Evolutionary conservation across 176 grass and related monocot genomes (phyloP).

Genomic region (Triticum turgidum): DNA sequence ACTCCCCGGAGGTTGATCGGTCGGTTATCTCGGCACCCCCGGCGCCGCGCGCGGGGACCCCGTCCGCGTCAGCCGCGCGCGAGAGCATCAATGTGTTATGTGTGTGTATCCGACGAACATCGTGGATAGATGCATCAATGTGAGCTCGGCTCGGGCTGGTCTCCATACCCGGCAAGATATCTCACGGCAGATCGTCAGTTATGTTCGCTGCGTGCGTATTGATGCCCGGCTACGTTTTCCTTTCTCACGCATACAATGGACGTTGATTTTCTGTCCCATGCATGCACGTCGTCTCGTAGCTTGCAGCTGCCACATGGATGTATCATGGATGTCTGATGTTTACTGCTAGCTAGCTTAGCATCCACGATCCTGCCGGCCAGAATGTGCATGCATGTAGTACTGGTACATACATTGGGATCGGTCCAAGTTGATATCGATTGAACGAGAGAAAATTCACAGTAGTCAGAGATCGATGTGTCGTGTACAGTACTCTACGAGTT

Average conservation of each 20-base stretch:
- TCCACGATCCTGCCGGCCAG: neutral
- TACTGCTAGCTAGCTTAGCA: neutral
- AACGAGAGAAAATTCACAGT: neutral
- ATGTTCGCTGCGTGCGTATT: neutral
- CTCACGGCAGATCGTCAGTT: neutral
- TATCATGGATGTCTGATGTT: neutral
- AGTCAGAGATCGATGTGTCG: neutral
- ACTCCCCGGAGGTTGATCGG: conserved; percentile 18
- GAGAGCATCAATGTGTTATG: neutral
- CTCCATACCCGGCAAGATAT: conserved; percentile 27
- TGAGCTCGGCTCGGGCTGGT: neutral
- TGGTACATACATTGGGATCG: neutral
- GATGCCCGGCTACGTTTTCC: neutral
- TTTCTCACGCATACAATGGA: neutral
- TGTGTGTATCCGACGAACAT: neutral
- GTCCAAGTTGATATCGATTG: neutral
- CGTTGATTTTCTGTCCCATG: neutral
- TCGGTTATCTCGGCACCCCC: neutral
- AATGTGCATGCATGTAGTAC: conserved; percentile 4
- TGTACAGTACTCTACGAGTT: neutral
- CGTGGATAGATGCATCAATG: neutral
- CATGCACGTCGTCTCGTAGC: neutral
- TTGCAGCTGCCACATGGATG: conserved; percentile 12
- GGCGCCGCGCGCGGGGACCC: neutral
- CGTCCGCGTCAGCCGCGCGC: neutral